Conservation (phyloP, 208 protist genomes). For the Baffinella frigidus region DNA sequence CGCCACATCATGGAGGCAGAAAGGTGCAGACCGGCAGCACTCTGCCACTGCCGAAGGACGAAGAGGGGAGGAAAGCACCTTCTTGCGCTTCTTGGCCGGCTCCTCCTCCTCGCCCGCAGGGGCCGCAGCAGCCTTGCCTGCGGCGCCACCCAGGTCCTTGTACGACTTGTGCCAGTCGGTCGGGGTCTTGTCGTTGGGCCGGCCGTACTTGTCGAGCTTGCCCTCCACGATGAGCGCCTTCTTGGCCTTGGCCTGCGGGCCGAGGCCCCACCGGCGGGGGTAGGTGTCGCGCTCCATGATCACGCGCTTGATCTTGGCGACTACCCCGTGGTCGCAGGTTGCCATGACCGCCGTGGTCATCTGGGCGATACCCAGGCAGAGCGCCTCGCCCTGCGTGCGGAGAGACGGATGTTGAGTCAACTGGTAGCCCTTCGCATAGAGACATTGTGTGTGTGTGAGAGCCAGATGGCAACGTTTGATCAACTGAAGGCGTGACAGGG, state of each 20-base stretch:
- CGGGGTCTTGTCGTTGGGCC: slow-evolving; percentile 94
- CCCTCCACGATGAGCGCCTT: slow-evolving; percentile 89
- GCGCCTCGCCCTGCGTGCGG: background rate
- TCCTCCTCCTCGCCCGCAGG: slow-evolving; percentile 71
- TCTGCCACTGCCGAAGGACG: background rate
- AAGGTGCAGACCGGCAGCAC: background rate
- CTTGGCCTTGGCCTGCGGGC: background rate
- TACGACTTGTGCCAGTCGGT: slow-evolving; percentile 78
- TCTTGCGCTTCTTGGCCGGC: slow-evolving; percentile 75
- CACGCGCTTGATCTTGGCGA: slow-evolving; percentile 97
- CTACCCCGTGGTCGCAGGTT: slow-evolving; percentile 93
- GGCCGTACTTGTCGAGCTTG: slow-evolving; percentile 97
- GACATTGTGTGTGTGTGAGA: no score
- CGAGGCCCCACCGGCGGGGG: slow-evolving; percentile 94
- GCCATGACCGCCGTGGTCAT: slow-evolving; percentile 97
- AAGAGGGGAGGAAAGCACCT: no score
- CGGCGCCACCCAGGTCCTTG: slow-evolving; percentile 57
- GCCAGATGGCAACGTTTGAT: no score
- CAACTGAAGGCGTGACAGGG: no score
- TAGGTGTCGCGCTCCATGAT: slow-evolving; percentile 99
- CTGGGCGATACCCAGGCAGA: slow-evolving; percentile 68
- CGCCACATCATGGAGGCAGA: background rate
- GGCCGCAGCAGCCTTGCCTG: background rate
- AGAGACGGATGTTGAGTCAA: no score
- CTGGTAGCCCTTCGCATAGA: no score